Evolutionary conservation across 257 asterid genomes (phyloP).

Genomic region (Nicotiana noctiflora): DNA sequence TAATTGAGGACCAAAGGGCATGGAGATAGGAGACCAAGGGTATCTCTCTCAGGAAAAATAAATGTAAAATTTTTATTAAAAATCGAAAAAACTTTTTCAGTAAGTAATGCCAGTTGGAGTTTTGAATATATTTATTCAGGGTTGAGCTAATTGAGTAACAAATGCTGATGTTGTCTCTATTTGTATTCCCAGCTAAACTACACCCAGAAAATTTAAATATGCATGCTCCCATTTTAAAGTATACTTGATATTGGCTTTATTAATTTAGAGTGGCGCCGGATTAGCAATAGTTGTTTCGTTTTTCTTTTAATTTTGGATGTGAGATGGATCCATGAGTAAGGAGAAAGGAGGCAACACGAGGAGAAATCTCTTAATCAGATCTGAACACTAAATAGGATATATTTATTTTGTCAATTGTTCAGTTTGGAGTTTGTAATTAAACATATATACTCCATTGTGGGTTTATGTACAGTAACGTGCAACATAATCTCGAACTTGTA

Average conservation of each 20-base stretch:
- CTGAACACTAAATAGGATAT: too few relatives aligned
- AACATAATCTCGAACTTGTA: too few relatives aligned
- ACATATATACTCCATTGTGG: neutral
- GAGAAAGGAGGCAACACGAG: too few relatives aligned
- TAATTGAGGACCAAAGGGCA: constrained; percentile 12
- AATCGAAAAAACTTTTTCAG: neutral
- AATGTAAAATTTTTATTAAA: too few relatives aligned
- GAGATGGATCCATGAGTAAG: too few relatives aligned
- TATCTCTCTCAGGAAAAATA: neutral
- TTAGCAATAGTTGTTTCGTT: neutral
- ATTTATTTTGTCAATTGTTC: too few relatives aligned
- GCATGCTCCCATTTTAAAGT: neutral
- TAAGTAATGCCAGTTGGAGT: neutral
- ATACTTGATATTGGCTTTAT: neutral
- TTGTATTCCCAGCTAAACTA: neutral
- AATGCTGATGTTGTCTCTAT: neutral
- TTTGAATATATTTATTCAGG: neutral
- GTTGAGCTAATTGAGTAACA: neutral
- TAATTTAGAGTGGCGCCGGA: neutral
- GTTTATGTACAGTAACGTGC: too few relatives aligned
- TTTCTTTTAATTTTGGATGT: too few relatives aligned
- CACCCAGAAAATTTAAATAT: neutral
- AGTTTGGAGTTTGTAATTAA: too few relatives aligned
- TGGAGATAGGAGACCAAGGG: constrained; percentile 7
- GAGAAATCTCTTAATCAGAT: too few relatives aligned